Base-by-base conservation (phyloP, 352 stramenopile species). In the Globisporangium polare region DNA sequence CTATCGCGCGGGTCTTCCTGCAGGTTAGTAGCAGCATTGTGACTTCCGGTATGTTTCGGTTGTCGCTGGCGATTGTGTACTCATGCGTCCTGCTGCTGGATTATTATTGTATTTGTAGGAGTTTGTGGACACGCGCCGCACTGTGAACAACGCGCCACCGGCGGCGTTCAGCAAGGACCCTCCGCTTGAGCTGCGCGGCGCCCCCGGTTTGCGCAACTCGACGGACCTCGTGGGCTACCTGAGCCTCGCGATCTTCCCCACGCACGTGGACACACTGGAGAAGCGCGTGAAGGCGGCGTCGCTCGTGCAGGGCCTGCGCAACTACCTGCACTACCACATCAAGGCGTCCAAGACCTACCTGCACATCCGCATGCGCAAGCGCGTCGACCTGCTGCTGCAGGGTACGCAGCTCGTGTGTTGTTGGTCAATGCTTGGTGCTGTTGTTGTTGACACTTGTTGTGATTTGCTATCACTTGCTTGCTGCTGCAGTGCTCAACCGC, bases 301-400 rank as follows among this genome's bases (percentile, higher is more conserved):
- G 35, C 73, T 97, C 15, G 71, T 98, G 35, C 78, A 94, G 54
- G 72, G 87, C 18, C 95, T 98, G 64, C 85, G 92, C 27, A 95
- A 94, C 65, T 98, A 98, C 84, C 70, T 98, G 52, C 91, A 97
- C 72, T 98, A 98, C 82, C 94, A 98, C 76, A 97, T 98, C 72
- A 98, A 98, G 83, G 90, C 91, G 18, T 97, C 92, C 37, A 98
- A 98, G 75, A 97, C 92, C 52, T 96, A 98, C 74, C 70, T 98
- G 66, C 94, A 98, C 79, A 97, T 97, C 72, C 83, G 94, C 58
- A 98, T 98, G 94, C 83, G 94, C 65, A 97, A 96, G 82, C 86
- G 90, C 61, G 93, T 98, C 20, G 89, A 96, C 52, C 65, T 89
- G 63, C 72, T 97, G 45, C 80, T 98, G 67, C 92, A 98, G 85